Percentiles rank a stretch among this genome's conserved stretches.
These are phyloP conservation scores for Solanum megistacrolobum DNA, from an alignment of 257 asterid species.

Conservation along the genomic window DNA sequence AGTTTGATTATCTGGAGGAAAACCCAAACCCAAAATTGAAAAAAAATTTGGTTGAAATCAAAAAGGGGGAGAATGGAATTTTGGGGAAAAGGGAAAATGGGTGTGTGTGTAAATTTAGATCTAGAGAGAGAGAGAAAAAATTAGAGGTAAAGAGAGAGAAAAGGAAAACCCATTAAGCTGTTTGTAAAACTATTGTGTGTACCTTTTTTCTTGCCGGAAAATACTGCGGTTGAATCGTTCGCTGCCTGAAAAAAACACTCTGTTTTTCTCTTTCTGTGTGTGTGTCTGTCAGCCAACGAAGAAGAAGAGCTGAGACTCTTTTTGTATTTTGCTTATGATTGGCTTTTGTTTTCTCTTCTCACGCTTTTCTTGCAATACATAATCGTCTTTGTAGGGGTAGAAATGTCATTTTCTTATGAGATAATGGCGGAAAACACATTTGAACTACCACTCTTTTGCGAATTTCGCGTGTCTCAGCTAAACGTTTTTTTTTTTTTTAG, in stretches of 20 bases:
- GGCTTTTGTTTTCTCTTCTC: no score
- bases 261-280: not conserved
- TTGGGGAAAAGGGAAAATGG: not conserved
- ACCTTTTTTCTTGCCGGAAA: conserved; percentile 5
- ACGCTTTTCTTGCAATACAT: not conserved
- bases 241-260: not conserved
- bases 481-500: no score
- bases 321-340: not conserved
- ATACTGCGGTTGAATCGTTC: conserved; percentile 12
- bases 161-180: not conserved
- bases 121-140: not conserved
- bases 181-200: not conserved
- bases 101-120: not conserved
- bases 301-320: not conserved
- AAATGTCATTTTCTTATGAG: not conserved
- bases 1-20: not conserved
- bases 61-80: no score
- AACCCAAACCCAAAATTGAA: not conserved
- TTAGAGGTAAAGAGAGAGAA: not conserved
- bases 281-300: not conserved
- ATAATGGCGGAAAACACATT: not conserved
- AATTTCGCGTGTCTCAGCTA: not conserved
- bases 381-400: not conserved
- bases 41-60: not conserved
- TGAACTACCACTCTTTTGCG: not conserved